A percentile compares a stretch with the other conserved stretches of the same genome.
Conservation (phyloP, 192 early-diverging fungal species). For the Coemansia sp. region DNA sequence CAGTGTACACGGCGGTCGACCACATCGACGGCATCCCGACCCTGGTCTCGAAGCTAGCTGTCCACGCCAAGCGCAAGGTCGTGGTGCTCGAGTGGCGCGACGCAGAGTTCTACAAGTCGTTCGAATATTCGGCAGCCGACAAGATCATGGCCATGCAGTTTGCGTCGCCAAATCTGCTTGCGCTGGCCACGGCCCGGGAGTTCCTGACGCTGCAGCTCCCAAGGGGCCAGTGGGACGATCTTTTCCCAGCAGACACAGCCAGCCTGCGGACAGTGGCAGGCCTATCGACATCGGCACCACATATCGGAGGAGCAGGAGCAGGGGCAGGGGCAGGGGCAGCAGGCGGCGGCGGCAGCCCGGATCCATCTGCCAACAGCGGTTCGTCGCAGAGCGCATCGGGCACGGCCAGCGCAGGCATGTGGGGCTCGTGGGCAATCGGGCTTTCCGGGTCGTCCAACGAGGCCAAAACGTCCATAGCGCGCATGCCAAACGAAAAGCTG, state of each 20-base stretch:
- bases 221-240: constrained; percentile 46
- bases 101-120: constrained; percentile 64
- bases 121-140: constrained; percentile 72
- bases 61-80: constrained; percentile 68
- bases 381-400: neutral
- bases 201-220: constrained; percentile 53
- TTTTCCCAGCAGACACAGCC: constrained; percentile 50
- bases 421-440: constrained; percentile 50
- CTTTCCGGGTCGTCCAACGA: constrained; percentile 32
- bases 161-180: constrained; percentile 64
- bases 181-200: constrained; percentile 46
- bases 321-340: neutral
- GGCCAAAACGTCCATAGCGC: constrained; percentile 37
- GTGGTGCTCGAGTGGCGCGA: constrained; percentile 74
- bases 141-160: constrained; percentile 73
- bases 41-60: constrained; percentile 69
- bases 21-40: constrained; percentile 63
- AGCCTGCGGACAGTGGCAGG: constrained; percentile 46
- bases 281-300: constrained; percentile 7
- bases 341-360: neutral
- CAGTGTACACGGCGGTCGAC: constrained; percentile 69
- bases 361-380: neutral
- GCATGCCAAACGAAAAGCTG: constrained; percentile 52
- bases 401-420: constrained; percentile 24
- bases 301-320: neutral